Percentiles rank a stretch among this genome's conserved stretches.
phyloP scores from a whole-genome alignment of 495 filamentous ascomycete genomes.

The Daldinia vernicosa region DNA sequence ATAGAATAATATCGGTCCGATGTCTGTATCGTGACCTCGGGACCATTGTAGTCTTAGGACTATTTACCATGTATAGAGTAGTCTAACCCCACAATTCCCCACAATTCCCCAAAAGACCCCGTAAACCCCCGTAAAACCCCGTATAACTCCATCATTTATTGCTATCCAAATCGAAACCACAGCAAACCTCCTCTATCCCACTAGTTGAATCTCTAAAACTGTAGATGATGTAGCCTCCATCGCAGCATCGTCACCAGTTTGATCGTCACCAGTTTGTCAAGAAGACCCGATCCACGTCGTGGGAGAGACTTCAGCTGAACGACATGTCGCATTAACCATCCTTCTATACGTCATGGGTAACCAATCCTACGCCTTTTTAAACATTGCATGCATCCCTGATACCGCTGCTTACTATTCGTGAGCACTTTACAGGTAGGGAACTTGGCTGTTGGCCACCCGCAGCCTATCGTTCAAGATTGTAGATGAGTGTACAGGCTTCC shows the following conservation, averaged over 20 bases:
- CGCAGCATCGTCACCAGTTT: constrained; percentile 12
- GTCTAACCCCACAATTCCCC: too few species aligned
- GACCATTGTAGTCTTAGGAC: not conserved
- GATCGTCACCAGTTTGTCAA: not conserved
- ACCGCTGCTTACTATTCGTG: constrained; percentile 27
- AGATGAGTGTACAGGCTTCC: not conserved
- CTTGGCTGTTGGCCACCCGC: not conserved
- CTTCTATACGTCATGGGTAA: constrained; percentile 17
- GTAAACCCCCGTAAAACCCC: not conserved
- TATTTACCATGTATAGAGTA: not conserved
- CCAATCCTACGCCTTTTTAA: not conserved
- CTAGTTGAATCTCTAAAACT: not conserved
- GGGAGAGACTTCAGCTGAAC: not conserved
- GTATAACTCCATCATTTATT: not conserved
- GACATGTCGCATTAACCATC: constrained; percentile 3
- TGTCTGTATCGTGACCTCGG: not conserved
- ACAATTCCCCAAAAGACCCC: not conserved
- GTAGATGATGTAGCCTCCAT: not conserved
- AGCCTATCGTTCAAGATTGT: not conserved
- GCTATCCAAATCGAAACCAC: constrained; percentile 5
- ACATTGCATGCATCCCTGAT: not conserved
- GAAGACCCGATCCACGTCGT: not conserved
- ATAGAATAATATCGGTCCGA: constrained; percentile 30
- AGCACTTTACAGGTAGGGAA: not conserved
- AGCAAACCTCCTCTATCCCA: constrained; percentile 3